Evolutionary conservation across 495 filamentous ascomycete species (phyloP), one percentile per base, ranked within the genome.

Genomic region (Daldinia caldariorum): DNA sequence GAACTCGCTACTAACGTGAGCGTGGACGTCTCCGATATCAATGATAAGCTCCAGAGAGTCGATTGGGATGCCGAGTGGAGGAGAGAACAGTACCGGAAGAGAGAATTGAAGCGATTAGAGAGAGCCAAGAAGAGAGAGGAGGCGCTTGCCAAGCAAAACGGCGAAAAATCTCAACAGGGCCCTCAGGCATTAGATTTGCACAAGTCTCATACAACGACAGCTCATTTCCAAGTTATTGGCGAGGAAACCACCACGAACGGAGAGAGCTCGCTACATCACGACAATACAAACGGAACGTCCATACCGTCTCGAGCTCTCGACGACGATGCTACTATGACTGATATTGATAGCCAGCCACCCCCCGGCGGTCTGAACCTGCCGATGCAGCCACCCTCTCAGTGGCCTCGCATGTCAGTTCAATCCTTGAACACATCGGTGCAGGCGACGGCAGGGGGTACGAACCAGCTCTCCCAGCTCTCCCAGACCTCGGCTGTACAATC

Each of bases 1-100:
- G 95, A 99, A 78, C 88, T 99, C 51, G 79, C 91, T 4, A 87
- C 92, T 14, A 97, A 97, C 75, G 93, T 96, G 2, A 93, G 97
- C 71, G 94, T 98, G 13, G 95, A 97, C 77, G 88, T 97, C 64
- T 83, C 85, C 13, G 85, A 84, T 31, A 88, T 97, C 38, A 87
- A 89, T 63, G 81, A 83, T 37, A 84, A 89, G 20, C 89, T 94
- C 47, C 12, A 14, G 5, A 74, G 74, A 14, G 69, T 78, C 18
- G 74, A 83, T 54, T 74, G 77, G 67, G 84, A 82, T 32, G 83
- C 88, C 10, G 82, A 92, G 2, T 94, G 93, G 76, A 71, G 84
- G n/a, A 86, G 93, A 54, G 91, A 97, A 73, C 73, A 89, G 64
- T 85, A 88, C 72, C 85, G 93, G 58, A 84, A 66, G 41, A 67